These are phyloP conservation scores for Penicillium sp. DNA, from an alignment of 2,329 filamentous ascomycete species.

Conservation along the genomic window DNA sequence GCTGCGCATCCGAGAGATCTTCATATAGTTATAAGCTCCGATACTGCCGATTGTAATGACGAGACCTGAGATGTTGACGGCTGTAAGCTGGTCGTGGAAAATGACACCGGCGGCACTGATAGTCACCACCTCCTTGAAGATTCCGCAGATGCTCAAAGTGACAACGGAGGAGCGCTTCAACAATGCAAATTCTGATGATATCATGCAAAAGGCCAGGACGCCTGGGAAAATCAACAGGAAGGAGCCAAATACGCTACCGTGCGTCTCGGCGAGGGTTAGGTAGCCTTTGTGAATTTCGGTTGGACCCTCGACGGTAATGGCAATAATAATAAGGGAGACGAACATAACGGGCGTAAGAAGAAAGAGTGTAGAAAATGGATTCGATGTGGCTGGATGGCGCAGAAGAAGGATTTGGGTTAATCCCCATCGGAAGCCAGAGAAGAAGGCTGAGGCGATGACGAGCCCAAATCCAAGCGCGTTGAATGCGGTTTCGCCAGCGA, in stretches of 20 bases:
- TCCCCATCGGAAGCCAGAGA: conserved; percentile 97
- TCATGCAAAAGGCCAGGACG: conserved; percentile 93
- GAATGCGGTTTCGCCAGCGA: conserved; percentile 91
- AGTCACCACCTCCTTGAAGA: conserved; percentile 98
- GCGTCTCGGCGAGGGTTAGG: conserved; percentile 64
- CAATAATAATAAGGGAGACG: conserved; percentile 74
- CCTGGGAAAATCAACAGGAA: conserved; percentile 87
- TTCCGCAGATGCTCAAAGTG: conserved; percentile 92
- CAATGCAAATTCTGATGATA: conserved; percentile 90
- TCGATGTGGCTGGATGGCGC: conserved; percentile 90
- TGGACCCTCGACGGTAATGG: conserved; percentile 84
- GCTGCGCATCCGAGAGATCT: conserved; percentile 83
- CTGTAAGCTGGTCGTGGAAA: conserved; percentile 85
- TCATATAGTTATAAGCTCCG: conserved; percentile 89
- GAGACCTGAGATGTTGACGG: conserved; percentile 84
- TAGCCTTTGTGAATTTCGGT: conserved; percentile 69
- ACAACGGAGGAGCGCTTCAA: conserved; percentile 95
- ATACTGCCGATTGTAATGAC: conserved; percentile 89
- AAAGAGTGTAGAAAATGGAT: conserved; percentile 96
- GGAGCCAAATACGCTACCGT: conserved; percentile 69
- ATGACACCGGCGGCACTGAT: conserved; percentile 86
- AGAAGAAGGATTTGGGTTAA: conserved; percentile 96
- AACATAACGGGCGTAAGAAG: conserved; percentile 99
- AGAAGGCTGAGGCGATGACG: conserved; percentile 91
- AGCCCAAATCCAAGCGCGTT: conserved; percentile 84